Percentiles rank a stretch among this genome's conserved stretches.
These are phyloP conservation scores for Ceratocystis albifundus DNA, from an alignment of 2,329 filamentous ascomycete genomes.

Conservation along the genomic window DNA sequence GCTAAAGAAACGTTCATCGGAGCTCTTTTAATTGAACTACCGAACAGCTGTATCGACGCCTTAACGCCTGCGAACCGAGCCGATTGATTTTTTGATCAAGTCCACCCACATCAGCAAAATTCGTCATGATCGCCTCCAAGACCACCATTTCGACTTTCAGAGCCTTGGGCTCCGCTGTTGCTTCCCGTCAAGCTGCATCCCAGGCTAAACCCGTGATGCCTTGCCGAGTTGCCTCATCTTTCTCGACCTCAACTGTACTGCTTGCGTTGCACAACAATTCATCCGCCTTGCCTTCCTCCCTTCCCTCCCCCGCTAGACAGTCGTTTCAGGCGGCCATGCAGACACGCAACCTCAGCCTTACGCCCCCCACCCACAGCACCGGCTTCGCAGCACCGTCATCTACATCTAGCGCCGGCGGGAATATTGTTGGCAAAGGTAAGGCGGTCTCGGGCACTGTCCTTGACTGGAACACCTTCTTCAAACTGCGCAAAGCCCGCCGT, in stretches of 20 bases:
- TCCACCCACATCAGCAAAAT: background rate
- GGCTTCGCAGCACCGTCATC: slow-evolving; percentile 18
- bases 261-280: background rate
- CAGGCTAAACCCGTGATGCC: background rate
- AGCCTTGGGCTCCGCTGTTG: slow-evolving; percentile 4
- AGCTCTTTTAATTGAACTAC: background rate
- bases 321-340: background rate
- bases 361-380: slow-evolving; percentile 21
- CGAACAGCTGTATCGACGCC: background rate
- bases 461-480: slow-evolving; percentile 89
- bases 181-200: background rate
- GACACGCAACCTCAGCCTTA: slow-evolving; percentile 19
- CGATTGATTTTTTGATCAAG: background rate
- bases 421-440: slow-evolving; percentile 19
- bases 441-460: slow-evolving; percentile 33
- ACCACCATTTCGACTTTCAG: slow-evolving; percentile 1
- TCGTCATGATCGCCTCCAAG: slow-evolving; percentile 18
- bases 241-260: slow-evolving; percentile 14
- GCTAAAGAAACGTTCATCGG: too few species aligned
- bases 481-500: slow-evolving; percentile 72
- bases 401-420: slow-evolving; percentile 28
- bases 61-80: background rate
- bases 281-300: slow-evolving; percentile 6
- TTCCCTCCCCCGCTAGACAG: background rate
- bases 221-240: background rate